These are phyloP conservation scores for Diaporthe humulicola DNA, from an alignment of 2,329 filamentous ascomycete genomes.

Conservation along the genomic window DNA sequence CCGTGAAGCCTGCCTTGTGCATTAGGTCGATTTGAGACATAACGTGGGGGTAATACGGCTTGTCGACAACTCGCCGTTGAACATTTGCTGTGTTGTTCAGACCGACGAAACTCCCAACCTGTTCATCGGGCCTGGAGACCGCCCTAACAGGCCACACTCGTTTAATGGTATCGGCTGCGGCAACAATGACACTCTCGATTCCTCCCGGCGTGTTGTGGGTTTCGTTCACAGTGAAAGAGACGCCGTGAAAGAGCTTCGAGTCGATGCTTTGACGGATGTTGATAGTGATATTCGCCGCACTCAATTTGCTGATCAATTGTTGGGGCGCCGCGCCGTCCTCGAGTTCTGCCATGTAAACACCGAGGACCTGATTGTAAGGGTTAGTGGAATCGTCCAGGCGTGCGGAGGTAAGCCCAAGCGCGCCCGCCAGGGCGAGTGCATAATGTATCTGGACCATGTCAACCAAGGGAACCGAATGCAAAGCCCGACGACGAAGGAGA, in stretches of 20 bases:
- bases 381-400: not conserved
- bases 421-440: not conserved
- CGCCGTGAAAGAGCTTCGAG: slow-evolving; percentile 1
- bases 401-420: not conserved
- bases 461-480: not conserved
- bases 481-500: not conserved
- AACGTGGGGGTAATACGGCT: not conserved
- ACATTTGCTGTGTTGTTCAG: not conserved
- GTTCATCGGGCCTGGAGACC: not conserved
- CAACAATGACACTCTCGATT: not conserved
- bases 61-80: not conserved
- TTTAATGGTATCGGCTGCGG: not conserved
- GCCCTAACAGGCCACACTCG: slow-evolving; percentile 1
- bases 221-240: not conserved
- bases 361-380: not conserved
- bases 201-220: not conserved
- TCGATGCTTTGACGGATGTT: not conserved
- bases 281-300: not conserved
- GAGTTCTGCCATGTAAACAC: slow-evolving; percentile 15
- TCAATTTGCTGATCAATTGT: not conserved
- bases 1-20: slow-evolving; percentile 16
- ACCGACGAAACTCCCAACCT: not conserved
- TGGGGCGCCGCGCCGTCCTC: not conserved
- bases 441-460: not conserved
- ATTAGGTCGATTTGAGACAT: slow-evolving; percentile 1